Conservation (phyloP, 495 filamentous ascomycete species). For the Lasiosphaeria hispida region DNA sequence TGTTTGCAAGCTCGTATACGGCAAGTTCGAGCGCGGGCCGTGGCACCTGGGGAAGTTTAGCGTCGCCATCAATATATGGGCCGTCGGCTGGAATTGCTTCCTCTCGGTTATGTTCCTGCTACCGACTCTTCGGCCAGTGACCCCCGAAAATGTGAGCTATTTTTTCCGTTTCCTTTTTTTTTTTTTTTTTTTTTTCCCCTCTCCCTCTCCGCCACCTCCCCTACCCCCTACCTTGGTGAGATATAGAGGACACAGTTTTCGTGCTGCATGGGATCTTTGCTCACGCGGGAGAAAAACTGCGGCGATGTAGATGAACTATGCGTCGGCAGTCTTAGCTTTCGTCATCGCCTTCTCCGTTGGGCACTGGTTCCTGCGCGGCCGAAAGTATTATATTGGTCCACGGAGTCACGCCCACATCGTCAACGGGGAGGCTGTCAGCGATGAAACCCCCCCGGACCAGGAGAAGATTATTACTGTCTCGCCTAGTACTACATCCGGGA, state of each 20-base stretch:
- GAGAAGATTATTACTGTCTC: no score
- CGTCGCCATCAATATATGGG: conserved; percentile 49
- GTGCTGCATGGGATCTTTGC: no score
- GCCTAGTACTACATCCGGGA: no score
- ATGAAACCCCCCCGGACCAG: no score
- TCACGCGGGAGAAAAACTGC: no score
- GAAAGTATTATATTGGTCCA: conserved; percentile 50
- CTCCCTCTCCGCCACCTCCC: no score
- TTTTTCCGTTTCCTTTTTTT: conserved; percentile 15
- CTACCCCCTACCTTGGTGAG: no score
- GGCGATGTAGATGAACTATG: conserved; percentile 35
- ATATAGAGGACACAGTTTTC: no score
- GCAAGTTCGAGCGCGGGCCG: conserved; percentile 54
- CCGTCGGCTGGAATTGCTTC: conserved; percentile 55
- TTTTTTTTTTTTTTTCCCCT: background rate
- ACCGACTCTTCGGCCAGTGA: conserved; percentile 51
- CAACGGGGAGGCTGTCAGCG: no score
- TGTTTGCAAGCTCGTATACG: conserved; percentile 51
- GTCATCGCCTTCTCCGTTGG: conserved; percentile 37
- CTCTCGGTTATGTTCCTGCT: conserved; percentile 58
- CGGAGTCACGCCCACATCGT: no score
- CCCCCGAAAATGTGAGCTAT: conserved; percentile 25
- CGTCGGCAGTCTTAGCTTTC: conserved; percentile 43
- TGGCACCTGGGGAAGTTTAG: conserved; percentile 52
- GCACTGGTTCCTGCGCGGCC: conserved; percentile 49